Evolutionary conservation across 345 rosid species (phyloP), one percentile per base, ranked within the genome.

Genomic region (Salix koriyanagi): DNA sequence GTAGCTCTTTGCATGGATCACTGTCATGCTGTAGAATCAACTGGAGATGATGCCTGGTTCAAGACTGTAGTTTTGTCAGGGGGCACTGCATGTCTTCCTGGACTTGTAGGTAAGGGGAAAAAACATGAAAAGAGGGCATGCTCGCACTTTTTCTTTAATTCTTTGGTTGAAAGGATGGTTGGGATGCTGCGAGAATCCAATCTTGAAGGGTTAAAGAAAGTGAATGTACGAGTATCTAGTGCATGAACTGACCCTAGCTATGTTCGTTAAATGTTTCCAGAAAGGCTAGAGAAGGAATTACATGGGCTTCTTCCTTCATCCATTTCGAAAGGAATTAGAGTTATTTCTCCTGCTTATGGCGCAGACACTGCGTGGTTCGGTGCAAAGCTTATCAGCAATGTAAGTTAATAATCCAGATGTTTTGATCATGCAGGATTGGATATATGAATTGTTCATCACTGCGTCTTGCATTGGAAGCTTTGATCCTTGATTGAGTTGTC

Each of bases 1-100:
- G 89, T 95, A 52, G 87, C 93, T 65, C 97, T 89, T 37, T 93
- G 99, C 85, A 95, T 95, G 90, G 97, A 95, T 71, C 97, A 91
- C 82, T 93, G 97, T 79, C 87, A 89, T 79, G 83, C 85, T 61
- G 91, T 94, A 1, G 92, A 87, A 75, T 85, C 93, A 60, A 65
- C 85, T 67, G 84, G 84, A 50, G 94, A 91, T 52, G 89, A 86
- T 84, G 65, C 88, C 82, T 93, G 99, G 99, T 95, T 87, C 89
- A 95, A 91, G 87, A 92, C 97, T 30, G 88, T 95, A 75, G 91
- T 93, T 78, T 76, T 95, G 81, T 78, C 93, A 1, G 97, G 97
- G 64, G 97, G 97, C 66, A 84, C 89, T 56, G 94, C 93, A 4
- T 90, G 94, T 84, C 87, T 95, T 69, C 96, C 97, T 15, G 97